Conservation (phyloP, 2,329 filamentous ascomycete species). For the Alternaria sp. region DNA sequence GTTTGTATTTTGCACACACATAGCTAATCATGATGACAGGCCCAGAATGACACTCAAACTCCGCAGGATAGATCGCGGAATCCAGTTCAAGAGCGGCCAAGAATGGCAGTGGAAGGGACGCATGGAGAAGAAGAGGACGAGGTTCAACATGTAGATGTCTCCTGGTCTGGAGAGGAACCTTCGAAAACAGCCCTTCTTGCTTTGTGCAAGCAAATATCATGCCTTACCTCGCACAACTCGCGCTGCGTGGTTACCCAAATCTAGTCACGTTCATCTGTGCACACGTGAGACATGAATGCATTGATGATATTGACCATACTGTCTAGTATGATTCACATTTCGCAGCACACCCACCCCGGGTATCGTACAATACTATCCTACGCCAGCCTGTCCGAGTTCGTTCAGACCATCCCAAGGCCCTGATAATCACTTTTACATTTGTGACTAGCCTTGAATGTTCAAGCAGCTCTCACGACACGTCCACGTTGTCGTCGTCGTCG, state of each 20-base stretch:
- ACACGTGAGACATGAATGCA: conserved; percentile 1
- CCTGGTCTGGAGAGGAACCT: background rate
- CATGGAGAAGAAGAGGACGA: conserved; percentile 93
- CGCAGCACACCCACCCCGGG: conserved; percentile 1
- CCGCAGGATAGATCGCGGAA: conserved; percentile 87
- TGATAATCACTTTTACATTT: background rate
- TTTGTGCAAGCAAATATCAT: background rate
- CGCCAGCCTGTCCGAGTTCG: background rate
- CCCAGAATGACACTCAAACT: conserved; percentile 81
- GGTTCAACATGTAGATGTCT: conserved; percentile 80
- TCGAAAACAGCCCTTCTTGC: background rate
- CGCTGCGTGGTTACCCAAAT: background rate
- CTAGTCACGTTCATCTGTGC: background rate
- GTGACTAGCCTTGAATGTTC: background rate
- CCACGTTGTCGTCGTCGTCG: background rate
- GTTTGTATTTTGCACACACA: background rate
- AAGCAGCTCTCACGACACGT: background rate
- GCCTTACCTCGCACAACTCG: background rate
- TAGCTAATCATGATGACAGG: conserved; percentile 17
- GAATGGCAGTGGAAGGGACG: conserved; percentile 97
- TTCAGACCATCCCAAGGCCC: background rate
- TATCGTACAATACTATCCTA: conserved; percentile 10
- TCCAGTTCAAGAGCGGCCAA: conserved; percentile 76
- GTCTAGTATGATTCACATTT: background rate
- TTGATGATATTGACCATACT: conserved; percentile 1